A percentile compares a stretch with the other conserved stretches of the same genome.
Conservation (phyloP, 495 filamentous ascomycete species). For the Penicillium riverlandense region DNA sequence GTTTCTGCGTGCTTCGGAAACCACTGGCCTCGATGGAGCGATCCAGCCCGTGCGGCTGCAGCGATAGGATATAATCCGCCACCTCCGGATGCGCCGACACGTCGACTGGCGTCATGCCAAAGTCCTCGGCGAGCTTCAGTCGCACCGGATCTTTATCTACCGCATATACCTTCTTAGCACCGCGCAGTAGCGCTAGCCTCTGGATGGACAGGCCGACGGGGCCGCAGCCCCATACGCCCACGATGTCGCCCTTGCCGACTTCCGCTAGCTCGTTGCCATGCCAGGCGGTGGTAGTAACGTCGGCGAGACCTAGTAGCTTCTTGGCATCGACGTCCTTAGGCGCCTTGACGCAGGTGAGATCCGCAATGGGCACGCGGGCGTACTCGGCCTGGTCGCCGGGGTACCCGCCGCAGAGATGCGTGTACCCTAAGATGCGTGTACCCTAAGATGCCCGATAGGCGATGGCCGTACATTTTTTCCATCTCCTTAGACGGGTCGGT, state of each 20-base stretch:
- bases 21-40: conserved; percentile 28
- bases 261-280: conserved; percentile 7
- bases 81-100: conserved; percentile 17
- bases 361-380: conserved; percentile 32
- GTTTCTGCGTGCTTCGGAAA: conserved; percentile 18
- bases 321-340: conserved; percentile 47
- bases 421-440: conserved; percentile 19
- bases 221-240: conserved; percentile 39
- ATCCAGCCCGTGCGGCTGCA: conserved; percentile 27
- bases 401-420: conserved; percentile 61
- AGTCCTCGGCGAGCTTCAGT: conserved; percentile 15
- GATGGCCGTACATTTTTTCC: conserved; percentile 49
- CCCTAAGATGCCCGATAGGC: conserved; percentile 18
- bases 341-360: conserved; percentile 21
- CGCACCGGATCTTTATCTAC: conserved; percentile 24
- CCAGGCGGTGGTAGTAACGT: conserved; percentile 34
- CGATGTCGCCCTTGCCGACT: conserved; percentile 26
- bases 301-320: conserved; percentile 29
- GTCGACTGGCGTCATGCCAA: conserved; percentile 20
- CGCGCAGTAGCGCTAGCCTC: conserved; percentile 15
- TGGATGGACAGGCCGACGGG: conserved; percentile 21
- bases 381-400: conserved; percentile 50
- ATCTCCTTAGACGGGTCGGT: conserved; percentile 58
- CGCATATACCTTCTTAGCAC: conserved; percentile 23
- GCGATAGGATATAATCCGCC: conserved; percentile 20